Evolutionary conservation across 1,139 yeast genomes (phyloP).

Genomic region (Pichia sp.): DNA sequence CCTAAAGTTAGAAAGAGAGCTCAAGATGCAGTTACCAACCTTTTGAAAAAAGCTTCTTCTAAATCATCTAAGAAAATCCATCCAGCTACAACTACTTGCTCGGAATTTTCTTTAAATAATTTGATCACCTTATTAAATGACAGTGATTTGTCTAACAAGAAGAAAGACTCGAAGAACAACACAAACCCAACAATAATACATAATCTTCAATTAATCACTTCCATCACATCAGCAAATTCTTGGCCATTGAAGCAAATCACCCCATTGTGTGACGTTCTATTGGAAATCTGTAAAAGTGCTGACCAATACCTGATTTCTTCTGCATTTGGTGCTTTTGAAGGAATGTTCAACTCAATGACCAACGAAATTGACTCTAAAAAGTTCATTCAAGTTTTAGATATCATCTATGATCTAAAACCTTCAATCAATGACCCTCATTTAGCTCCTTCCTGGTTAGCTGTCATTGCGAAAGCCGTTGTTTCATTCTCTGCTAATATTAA

Average conservation of each 20-base stretch:
- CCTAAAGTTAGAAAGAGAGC: constrained; percentile 97
- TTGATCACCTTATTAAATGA: constrained; percentile 39
- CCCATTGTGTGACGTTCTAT: constrained; percentile 63
- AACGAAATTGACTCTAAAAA: constrained; percentile 56
- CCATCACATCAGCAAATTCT: constrained; percentile 63
- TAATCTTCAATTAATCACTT: constrained; percentile 61
- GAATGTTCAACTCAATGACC: constrained; percentile 65
- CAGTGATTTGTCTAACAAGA: constrained; percentile 17
- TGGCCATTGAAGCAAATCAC: constrained; percentile 77
- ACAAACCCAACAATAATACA: constrained; percentile 60
- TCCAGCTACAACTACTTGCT: constrained; percentile 62
- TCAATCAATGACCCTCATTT: constrained; percentile 73
- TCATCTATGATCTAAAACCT: constrained; percentile 76
- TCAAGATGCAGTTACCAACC: constrained; percentile 64
- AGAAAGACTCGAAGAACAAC: constrained; percentile 18
- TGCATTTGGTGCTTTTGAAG: constrained; percentile 81
- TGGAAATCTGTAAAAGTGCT: constrained; percentile 70
- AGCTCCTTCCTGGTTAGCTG: constrained; percentile 94
- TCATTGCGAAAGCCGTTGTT: constrained; percentile 77
- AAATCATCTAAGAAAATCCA: constrained; percentile 62
- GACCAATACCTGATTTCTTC: constrained; percentile 79
- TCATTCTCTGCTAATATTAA: constrained; percentile 53
- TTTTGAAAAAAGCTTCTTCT: constrained; percentile 60
- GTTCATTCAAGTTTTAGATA: constrained; percentile 55
- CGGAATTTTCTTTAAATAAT: constrained; percentile 56